Evolutionary conservation across 306 rosid species (phyloP).

Genomic region (Cajanus cajan): DNA sequence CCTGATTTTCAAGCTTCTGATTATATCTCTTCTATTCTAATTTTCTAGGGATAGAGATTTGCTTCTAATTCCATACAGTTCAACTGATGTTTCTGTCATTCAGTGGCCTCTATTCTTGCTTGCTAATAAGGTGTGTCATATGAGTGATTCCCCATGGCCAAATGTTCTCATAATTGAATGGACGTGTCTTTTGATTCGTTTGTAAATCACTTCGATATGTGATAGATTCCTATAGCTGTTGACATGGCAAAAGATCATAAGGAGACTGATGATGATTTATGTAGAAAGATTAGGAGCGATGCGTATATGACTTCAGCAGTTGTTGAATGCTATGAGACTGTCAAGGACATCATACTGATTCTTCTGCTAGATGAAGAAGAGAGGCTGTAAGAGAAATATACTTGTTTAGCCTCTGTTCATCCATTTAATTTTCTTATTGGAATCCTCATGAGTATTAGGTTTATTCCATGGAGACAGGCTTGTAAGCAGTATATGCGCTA

Average conservation of each 20-base stretch:
- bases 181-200: conserved; percentile 7
- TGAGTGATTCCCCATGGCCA: conserved; percentile 13
- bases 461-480: conserved; percentile 48
- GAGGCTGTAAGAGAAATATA: conserved; percentile 50
- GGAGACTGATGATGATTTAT: conserved; percentile 71
- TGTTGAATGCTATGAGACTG: conserved; percentile 84
- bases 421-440: conserved; percentile 12
- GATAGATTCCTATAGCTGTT: conserved; percentile 89
- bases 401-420: neutral
- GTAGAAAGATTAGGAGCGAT: conserved; percentile 57
- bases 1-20: conserved; percentile 37
- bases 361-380: conserved; percentile 58
- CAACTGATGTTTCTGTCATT: conserved; percentile 59
- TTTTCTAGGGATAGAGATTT: conserved; percentile 77
- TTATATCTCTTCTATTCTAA: conserved; percentile 14
- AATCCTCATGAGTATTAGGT: conserved; percentile 14
- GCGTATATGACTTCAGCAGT: conserved; percentile 81
- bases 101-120: conserved; percentile 99
- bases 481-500: conserved; percentile 38
- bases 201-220: conserved; percentile 29
- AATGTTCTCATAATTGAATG: conserved; percentile 17
- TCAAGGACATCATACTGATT: conserved; percentile 48
- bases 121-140: conserved; percentile 78
- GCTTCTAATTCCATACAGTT: conserved; percentile 74
- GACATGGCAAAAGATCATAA: conserved; percentile 95